A percentile compares a stretch with the other conserved stretches of the same genome.
Evolutionary conservation across 2,329 filamentous ascomycete species (phyloP).

Genomic region (Rhynchosporium agropyri): DNA sequence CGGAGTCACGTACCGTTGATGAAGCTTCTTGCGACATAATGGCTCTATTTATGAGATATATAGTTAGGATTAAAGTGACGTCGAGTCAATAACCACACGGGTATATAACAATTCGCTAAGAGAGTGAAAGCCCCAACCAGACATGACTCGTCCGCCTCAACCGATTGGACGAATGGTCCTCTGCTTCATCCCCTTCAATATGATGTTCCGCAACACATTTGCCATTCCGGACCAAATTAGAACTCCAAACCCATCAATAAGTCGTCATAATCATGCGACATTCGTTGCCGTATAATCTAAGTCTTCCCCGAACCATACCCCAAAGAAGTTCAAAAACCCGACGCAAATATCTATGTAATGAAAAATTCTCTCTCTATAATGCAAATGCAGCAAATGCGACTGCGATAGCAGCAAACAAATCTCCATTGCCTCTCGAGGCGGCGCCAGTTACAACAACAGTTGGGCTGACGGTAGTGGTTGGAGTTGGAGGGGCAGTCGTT

Average conservation of each 20-base stretch:
- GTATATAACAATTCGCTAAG: slow-evolving; percentile 15
- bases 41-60: neutral
- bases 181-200: neutral
- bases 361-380: slow-evolving; percentile 26
- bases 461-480: neutral
- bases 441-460: slow-evolving; percentile 5
- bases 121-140: slow-evolving; percentile 9
- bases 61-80: slow-evolving; percentile 15
- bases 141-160: neutral
- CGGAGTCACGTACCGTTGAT: too few species aligned
- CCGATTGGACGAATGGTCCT: neutral
- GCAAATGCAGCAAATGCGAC: slow-evolving; percentile 32
- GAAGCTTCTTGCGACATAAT: too few species aligned
- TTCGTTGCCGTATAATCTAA: slow-evolving; percentile 4
- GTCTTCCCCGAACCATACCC: neutral
- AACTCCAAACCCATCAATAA: slow-evolving; percentile 8
- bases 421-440: slow-evolving; percentile 16
- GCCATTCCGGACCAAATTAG: neutral
- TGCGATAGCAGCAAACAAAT: slow-evolving; percentile 22
- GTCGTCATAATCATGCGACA: slow-evolving; percentile 6
- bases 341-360: neutral
- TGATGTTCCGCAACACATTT: neutral
- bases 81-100: slow-evolving; percentile 11
- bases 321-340: slow-evolving; percentile 8
- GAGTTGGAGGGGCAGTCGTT: slow-evolving; percentile 7